A percentile compares a stretch with the other conserved stretches of the same genome.
Evolutionary conservation across 352 stramenopile species (phyloP).

Genomic region (Pythium brassicae): DNA sequence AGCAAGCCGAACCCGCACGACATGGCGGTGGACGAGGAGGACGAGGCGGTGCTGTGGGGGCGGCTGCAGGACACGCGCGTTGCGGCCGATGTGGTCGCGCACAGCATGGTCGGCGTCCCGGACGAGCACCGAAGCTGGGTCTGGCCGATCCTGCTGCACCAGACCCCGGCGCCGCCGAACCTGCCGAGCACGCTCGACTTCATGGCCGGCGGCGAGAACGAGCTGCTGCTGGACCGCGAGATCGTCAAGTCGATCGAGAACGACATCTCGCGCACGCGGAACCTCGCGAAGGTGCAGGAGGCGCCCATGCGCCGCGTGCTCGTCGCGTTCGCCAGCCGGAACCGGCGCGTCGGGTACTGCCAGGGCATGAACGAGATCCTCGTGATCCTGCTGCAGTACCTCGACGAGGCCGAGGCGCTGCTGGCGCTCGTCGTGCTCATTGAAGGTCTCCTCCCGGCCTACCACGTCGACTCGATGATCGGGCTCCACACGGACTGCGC

Average conservation of each 20-base stretch:
- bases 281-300: slow-evolving; percentile 47
- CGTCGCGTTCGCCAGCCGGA: slow-evolving; percentile 66
- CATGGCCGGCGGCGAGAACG: slow-evolving; percentile 27
- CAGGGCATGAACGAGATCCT: slow-evolving; percentile 87
- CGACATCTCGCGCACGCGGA: slow-evolving; percentile 67
- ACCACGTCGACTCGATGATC: slow-evolving; percentile 85
- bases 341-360: slow-evolving; percentile 76
- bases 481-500: slow-evolving; percentile 78
- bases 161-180: slow-evolving; percentile 31
- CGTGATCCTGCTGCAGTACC: slow-evolving; percentile 63
- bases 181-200: slow-evolving; percentile 23
- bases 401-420: slow-evolving; percentile 59
- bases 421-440: slow-evolving; percentile 64
- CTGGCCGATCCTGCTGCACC: slow-evolving; percentile 62
- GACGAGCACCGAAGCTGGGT: slow-evolving; percentile 67
- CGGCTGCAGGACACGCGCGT: slow-evolving; percentile 27
- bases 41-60: slow-evolving; percentile 38
- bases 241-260: slow-evolving; percentile 79
- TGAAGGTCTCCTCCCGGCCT: slow-evolving; percentile 67
- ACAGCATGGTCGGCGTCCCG: slow-evolving; percentile 52
- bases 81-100: slow-evolving; percentile 25
- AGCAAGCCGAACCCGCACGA: not conserved
- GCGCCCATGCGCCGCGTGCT: slow-evolving; percentile 63
- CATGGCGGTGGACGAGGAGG: slow-evolving; percentile 10
- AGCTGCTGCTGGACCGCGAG: slow-evolving; percentile 53